Evolutionary conservation across 805 yeast species (phyloP).

Genomic region (Cyberlindnera veronae): DNA sequence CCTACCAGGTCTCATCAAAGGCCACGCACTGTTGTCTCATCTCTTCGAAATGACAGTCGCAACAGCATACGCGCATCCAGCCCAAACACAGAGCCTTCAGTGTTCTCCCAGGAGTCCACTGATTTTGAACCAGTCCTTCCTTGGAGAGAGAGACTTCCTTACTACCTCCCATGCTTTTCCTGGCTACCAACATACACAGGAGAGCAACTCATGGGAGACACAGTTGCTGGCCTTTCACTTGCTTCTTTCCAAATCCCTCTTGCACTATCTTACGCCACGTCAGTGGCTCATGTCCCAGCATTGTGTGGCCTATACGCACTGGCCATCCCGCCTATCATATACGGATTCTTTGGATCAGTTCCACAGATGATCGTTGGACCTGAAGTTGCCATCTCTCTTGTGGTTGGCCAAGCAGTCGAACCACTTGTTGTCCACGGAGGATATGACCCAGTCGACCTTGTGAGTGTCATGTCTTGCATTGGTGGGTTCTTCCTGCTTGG

Average conservation of each 20-base stretch:
- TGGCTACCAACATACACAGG: conserved; percentile 58
- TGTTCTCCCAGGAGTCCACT: conserved; percentile 11
- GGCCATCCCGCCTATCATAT: conserved; percentile 74
- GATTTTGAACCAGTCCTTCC: conserved; percentile 8
- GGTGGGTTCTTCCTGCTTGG: conserved; percentile 72
- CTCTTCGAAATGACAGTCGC: conserved; percentile 8
- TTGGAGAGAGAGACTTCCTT: conserved; percentile 39
- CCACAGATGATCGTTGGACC: conserved; percentile 92
- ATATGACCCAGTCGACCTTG: conserved; percentile 49
- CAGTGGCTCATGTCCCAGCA: conserved; percentile 82
- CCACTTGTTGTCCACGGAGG: conserved; percentile 43
- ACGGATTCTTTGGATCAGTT: conserved; percentile 76
- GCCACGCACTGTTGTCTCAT: conserved; percentile 22
- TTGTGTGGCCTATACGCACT: conserved; percentile 74
- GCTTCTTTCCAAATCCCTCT: conserved; percentile 92
- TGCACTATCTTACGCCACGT: conserved; percentile 67
- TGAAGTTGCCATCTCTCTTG: conserved; percentile 81
- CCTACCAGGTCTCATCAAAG: conserved; percentile 10
- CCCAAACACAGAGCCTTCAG: conserved; percentile 7
- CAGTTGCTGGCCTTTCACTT: conserved; percentile 79
- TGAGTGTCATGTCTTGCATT: conserved; percentile 66
- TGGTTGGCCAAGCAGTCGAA: conserved; percentile 76
- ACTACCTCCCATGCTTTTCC: conserved; percentile 62
- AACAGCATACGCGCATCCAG: conserved; percentile 8
- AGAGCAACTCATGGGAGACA: conserved; percentile 49